Conservation (phyloP, 192 early-diverging fungal genomes). For the Coemansia sp. region DNA sequence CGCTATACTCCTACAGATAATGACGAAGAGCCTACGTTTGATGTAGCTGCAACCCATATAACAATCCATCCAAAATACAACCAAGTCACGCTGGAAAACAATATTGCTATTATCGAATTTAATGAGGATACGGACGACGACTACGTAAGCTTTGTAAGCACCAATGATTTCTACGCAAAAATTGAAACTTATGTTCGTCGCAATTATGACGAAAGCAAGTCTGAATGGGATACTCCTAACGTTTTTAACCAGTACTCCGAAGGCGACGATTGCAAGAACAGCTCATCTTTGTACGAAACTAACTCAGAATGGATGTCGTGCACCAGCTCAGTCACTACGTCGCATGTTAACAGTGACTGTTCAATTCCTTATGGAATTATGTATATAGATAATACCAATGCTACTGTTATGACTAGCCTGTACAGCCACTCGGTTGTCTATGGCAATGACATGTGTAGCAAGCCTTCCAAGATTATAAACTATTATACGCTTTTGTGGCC, state of each 20-base stretch:
- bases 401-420: not conserved
- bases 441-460: conserved; percentile 6
- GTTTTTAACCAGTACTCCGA: not conserved
- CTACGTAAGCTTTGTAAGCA: not conserved
- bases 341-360: conserved; percentile 18
- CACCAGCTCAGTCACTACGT: conserved; percentile 18
- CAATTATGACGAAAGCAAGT: not conserved
- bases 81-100: conserved; percentile 29
- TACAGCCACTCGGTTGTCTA: conserved; percentile 24
- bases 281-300: conserved; percentile 14
- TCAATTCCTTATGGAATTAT: conserved; percentile 15
- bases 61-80: conserved; percentile 29
- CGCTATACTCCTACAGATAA: conserved; percentile 11
- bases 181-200: not conserved
- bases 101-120: conserved; percentile 25
- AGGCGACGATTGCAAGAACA: not conserved
- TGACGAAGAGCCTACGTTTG: not conserved
- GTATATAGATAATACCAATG: conserved; percentile 6
- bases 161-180: not conserved
- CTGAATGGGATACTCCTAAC: not conserved
- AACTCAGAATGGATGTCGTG: conserved; percentile 34
- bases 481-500: conserved; percentile 22
- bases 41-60: conserved; percentile 12
- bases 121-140: not conserved
- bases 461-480: not conserved